A percentile compares a stretch with the other conserved stretches of the same genome.
These are phyloP conservation scores for Anastatica hierochuntica DNA, from an alignment of 345 rosid species.

Conservation along the genomic window DNA sequence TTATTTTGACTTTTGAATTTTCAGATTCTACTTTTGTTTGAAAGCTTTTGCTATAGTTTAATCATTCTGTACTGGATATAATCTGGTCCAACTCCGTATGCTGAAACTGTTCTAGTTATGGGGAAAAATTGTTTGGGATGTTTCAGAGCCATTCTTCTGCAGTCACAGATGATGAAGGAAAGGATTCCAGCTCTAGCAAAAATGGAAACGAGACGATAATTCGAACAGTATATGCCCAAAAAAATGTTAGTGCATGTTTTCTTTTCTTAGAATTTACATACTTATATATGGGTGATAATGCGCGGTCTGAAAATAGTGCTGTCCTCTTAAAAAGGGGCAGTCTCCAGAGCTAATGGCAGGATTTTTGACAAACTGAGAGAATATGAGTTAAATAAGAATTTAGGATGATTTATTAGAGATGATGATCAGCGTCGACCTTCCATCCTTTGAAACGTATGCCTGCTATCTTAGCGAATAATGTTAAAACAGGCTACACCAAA, in stretches of 20 bases:
- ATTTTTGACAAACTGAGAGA: not conserved
- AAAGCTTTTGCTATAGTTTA: not conserved
- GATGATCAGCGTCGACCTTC: not conserved
- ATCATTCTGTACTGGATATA: not conserved
- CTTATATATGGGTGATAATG: too few species aligned
- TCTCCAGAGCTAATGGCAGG: too few species aligned
- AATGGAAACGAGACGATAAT: slow-evolving; percentile 54
- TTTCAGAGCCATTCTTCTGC: slow-evolving; percentile 84
- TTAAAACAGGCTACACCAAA: slow-evolving; percentile 42
- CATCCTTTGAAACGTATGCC: not conserved
- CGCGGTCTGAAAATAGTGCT: too few species aligned
- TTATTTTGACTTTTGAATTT: not conserved
- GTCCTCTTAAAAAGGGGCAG: too few species aligned
- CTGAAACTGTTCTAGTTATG: not conserved
- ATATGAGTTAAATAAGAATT: not conserved
- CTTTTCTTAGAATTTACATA: too few species aligned
- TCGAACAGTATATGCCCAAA: slow-evolving; percentile 60
- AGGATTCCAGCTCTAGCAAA: slow-evolving; percentile 32
- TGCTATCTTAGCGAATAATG: not conserved
- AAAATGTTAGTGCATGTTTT: slow-evolving; percentile 42
- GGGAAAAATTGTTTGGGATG: slow-evolving; percentile 2
- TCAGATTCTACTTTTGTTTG: not conserved
- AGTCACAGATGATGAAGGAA: slow-evolving; percentile 83
- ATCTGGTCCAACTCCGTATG: not conserved
- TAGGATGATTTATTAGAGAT: not conserved